A percentile compares a stretch with the other conserved stretches of the same genome.
phyloP scores from a whole-genome alignment of 1,284 basidiomycete species.

The Apiotrichum mycotoxinovorans region DNA sequence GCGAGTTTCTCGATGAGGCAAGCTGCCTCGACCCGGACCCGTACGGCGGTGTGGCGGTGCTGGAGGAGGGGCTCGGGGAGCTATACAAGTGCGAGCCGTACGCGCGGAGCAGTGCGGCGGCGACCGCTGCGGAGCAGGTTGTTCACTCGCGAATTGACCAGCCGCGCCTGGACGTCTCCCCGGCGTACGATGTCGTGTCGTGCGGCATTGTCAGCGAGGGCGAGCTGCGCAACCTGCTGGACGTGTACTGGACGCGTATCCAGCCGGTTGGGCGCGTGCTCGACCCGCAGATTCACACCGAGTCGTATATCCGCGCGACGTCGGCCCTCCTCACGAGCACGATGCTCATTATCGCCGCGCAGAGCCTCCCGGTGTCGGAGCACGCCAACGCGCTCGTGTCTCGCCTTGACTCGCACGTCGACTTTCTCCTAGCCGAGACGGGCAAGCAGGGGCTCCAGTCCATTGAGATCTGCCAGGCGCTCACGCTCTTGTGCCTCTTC shows the following conservation, averaged over 20 bases:
- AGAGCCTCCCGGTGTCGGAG: constrained; percentile 19
- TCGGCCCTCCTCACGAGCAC: constrained; percentile 16
- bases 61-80: constrained; percentile 13
- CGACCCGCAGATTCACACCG: constrained; percentile 20
- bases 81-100: not conserved
- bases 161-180: constrained; percentile 14
- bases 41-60: constrained; percentile 18
- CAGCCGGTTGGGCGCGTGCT: constrained; percentile 14
- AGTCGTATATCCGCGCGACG: constrained; percentile 10
- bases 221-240: constrained; percentile 12
- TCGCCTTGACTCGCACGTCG: constrained; percentile 18
- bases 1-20: constrained; percentile 13
- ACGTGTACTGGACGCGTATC: constrained; percentile 19
- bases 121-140: constrained; percentile 18
- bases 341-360: constrained; percentile 14
- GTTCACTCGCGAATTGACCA: constrained; percentile 21
- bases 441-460: constrained; percentile 16
- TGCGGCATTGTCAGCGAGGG: constrained; percentile 8
- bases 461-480: constrained; percentile 21
- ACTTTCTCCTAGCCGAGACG: constrained; percentile 11
- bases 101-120: not conserved
- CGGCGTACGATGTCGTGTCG: constrained; percentile 15
- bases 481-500: constrained; percentile 8
- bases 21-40: constrained; percentile 19
- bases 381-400: constrained; percentile 17